A percentile compares a stretch with the other conserved stretches of the same genome.
phyloP scores from a whole-genome alignment of 768 basidiomycete species.

The Tricholoma sp. region DNA sequence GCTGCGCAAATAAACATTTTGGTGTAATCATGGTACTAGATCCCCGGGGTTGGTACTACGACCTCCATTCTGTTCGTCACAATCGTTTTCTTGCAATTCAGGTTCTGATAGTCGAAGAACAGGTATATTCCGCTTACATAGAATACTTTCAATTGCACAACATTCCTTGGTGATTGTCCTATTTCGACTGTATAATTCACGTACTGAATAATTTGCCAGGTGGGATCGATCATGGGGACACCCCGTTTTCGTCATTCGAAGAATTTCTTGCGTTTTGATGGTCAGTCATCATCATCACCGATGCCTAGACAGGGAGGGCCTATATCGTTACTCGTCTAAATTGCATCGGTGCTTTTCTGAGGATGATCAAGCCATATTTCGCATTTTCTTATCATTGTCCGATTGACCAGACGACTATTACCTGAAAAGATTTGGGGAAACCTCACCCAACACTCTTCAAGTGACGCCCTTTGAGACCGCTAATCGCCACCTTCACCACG shows the following conservation, averaged over 20 bases:
- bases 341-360: conserved; percentile 69
- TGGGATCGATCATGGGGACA: conserved; percentile 78
- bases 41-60: conserved; percentile 74
- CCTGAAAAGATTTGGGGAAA: conserved; percentile 74
- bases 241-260: conserved; percentile 72
- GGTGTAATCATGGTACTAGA: too few relatives aligned
- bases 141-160: conserved; percentile 70
- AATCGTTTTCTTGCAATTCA: not conserved
- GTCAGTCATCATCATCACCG: conserved; percentile 77
- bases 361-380: conserved; percentile 61
- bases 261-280: conserved; percentile 78
- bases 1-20: too few relatives aligned
- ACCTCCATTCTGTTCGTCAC: conserved; percentile 67
- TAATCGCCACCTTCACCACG: too few relatives aligned
- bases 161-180: conserved; percentile 51
- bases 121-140: conserved; percentile 73
- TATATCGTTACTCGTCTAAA: conserved; percentile 77
- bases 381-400: not conserved
- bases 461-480: conserved; percentile 67
- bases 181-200: conserved; percentile 42
- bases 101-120: conserved; percentile 6
- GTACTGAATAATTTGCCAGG: conserved; percentile 32
- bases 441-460: conserved; percentile 67
- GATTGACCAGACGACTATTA: too few relatives aligned
- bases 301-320: conserved; percentile 61